A percentile compares a stretch with the other conserved stretches of the same genome.
phyloP scores from a whole-genome alignment of 177 flowering plant genomes.

The Vitis hybrid region DNA sequence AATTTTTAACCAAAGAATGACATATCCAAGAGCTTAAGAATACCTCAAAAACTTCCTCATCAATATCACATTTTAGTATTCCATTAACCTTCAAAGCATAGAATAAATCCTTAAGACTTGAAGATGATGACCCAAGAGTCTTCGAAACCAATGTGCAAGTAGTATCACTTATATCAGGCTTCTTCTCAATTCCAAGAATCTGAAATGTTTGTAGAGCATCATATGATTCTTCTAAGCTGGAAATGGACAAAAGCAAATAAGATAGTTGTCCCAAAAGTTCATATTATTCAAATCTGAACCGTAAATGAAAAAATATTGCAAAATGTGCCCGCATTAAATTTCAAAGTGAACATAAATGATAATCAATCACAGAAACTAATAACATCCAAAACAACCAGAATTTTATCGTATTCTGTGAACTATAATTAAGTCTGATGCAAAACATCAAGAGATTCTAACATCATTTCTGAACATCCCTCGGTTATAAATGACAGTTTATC shows the following conservation, averaged over 20 bases:
- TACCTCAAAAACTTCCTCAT: constrained; percentile 62
- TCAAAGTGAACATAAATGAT: too few relatives aligned
- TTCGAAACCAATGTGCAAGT: constrained; percentile 51
- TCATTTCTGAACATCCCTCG: too few relatives aligned
- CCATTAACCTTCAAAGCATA: constrained; percentile 63
- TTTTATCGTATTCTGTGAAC: too few relatives aligned
- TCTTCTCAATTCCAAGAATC: constrained; percentile 65
- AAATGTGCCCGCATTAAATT: too few relatives aligned
- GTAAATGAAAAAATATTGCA: too few relatives aligned
- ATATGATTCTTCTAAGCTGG: constrained; percentile 77
- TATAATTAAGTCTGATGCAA: too few relatives aligned
- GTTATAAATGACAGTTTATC: too few relatives aligned
- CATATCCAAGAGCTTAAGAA: constrained; percentile 1
- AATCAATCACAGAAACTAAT: too few relatives aligned
- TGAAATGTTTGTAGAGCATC: constrained; percentile 78
- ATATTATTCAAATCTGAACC: too few relatives aligned
- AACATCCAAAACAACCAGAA: too few relatives aligned
- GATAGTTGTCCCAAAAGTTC: too few relatives aligned
- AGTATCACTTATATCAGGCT: constrained; percentile 33
- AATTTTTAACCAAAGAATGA: not conserved
- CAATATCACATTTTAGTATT: constrained; percentile 57
- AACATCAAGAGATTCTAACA: too few relatives aligned
- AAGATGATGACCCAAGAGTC: constrained; percentile 53
- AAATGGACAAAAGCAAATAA: constrained; percentile 8
- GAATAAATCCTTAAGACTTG: constrained; percentile 57